These are phyloP conservation scores for Backusella sp. DNA, from an alignment of 192 early-diverging fungal genomes.

Conservation along the genomic window DNA sequence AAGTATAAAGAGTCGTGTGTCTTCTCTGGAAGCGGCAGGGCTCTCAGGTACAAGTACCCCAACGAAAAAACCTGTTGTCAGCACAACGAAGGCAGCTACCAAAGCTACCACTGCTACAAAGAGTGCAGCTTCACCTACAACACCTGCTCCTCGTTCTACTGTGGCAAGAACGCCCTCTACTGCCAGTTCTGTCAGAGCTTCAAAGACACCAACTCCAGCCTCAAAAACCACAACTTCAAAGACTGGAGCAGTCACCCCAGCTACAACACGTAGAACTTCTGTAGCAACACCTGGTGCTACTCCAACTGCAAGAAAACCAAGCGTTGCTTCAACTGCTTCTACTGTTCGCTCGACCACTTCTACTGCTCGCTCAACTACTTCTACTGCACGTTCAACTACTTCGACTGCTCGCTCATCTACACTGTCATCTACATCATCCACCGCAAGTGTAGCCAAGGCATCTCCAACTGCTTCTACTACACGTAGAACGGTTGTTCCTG, in stretches of 20 bases:
- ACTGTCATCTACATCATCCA: not conserved
- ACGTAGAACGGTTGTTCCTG: not conserved
- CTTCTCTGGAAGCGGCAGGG: slow-evolving; percentile 11
- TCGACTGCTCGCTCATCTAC: not conserved
- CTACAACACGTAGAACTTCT: not conserved
- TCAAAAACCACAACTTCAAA: not conserved
- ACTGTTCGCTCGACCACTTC: not conserved
- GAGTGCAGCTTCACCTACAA: not conserved
- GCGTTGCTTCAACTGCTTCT: not conserved
- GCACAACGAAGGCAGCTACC: not conserved
- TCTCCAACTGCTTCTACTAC: slow-evolving; percentile 14
- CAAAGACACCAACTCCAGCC: not conserved
- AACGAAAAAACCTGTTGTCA: not conserved
- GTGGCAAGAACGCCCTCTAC: not conserved
- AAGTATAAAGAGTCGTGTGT: slow-evolving; percentile 14
- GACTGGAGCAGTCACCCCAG: not conserved
- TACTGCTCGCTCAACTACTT: not conserved
- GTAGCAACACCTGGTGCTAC: not conserved
- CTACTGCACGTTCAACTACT: not conserved
- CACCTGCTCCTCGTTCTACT: not conserved
- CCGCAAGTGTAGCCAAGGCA: not conserved
- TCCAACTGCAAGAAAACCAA: not conserved
- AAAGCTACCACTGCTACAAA: not conserved
- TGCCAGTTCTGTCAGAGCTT: not conserved
- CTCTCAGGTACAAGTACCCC: not conserved